Evolutionary conservation across 2,329 filamentous ascomycete genomes (phyloP), one percentile per base, ranked within the genome.

Genomic region (Orbilia blumenaviensis): DNA sequence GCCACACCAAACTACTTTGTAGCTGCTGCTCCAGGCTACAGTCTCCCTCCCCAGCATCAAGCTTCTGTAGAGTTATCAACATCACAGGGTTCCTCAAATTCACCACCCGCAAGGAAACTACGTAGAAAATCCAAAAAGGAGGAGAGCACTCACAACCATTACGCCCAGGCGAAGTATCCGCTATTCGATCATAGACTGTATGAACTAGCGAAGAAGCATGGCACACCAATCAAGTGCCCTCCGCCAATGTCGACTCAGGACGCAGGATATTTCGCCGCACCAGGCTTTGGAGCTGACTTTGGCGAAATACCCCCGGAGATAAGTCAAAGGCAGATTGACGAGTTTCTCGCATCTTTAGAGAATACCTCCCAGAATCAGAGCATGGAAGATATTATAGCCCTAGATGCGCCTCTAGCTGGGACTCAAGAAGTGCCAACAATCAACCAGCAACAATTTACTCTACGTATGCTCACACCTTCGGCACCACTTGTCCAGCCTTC

Each of bases 391-490:
- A 36, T 63, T n/a, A n/a, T 56, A 12, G 18, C n/a, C 36, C 2
- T 38, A 25, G 56, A 42, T 50, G 16, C 62, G 5, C 58, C 38
- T 44, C 12, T 16, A 21, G 12, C 14, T 16, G 18, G n/a, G 36
- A 23, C 8, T 32, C 36, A 21, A 9, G 21, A 44, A 18, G 4
- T 25, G 8, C 12, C 41, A n/a, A 16, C 44, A 3, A 64, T 66
- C 16, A 44, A 61, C 38, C 21, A 64, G 23, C 42, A 66, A 1
- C 64, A 76, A 2, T 76, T 64, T 18, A 60, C 48, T 23, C 48
- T 32, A n/a, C 64, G 64, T 0, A 76, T 76, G 72, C 56, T 76
- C 38, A 58, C 64, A 48, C 72, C 64, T 50, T 69, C 64, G 4
- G 58, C 64, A n/a, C 48, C 66, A 18, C 64, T 46, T 46, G 21